phyloP scores from a whole-genome alignment of 345 rosid genomes.

The Populus alba region DNA sequence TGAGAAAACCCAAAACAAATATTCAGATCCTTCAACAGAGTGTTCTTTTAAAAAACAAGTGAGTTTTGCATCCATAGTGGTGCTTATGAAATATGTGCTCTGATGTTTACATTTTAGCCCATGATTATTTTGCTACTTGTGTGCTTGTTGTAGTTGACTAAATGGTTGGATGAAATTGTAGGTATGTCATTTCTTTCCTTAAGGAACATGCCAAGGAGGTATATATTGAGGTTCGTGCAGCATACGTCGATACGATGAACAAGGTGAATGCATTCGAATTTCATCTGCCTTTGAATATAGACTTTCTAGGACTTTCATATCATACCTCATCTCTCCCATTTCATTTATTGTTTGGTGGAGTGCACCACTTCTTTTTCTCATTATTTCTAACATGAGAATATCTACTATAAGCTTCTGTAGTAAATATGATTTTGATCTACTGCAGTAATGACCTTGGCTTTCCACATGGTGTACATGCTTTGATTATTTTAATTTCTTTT shows the following conservation, averaged over 20 bases:
- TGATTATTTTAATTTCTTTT: too few species aligned
- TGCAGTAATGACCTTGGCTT: too few species aligned
- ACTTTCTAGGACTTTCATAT: neutral
- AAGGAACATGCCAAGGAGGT: slow-evolving; percentile 95
- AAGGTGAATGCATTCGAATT: slow-evolving; percentile 55
- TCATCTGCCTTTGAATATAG: neutral
- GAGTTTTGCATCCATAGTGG: slow-evolving; percentile 27
- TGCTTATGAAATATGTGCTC: neutral
- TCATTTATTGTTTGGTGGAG: neutral
- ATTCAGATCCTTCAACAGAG: slow-evolving; percentile 98
- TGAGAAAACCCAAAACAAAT: slow-evolving; percentile 98
- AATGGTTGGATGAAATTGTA: slow-evolving; percentile 29
- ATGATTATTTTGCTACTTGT: slow-evolving; percentile 5
- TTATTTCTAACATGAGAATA: too few species aligned
- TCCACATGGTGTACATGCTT: too few species aligned
- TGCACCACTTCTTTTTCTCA: neutral
- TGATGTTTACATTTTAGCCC: too few species aligned
- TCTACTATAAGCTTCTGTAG: too few species aligned
- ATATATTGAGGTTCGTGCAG: slow-evolving; percentile 80
- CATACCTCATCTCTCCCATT: neutral
- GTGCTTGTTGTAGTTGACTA: slow-evolving; percentile 15
- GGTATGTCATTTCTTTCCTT: slow-evolving; percentile 81
- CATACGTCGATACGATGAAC: slow-evolving; percentile 95
- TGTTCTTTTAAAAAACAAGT: slow-evolving; percentile 95
- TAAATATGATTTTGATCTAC: too few species aligned